Conservation (phyloP, 306 rosid species). For the Mucuna pruriens region DNA sequence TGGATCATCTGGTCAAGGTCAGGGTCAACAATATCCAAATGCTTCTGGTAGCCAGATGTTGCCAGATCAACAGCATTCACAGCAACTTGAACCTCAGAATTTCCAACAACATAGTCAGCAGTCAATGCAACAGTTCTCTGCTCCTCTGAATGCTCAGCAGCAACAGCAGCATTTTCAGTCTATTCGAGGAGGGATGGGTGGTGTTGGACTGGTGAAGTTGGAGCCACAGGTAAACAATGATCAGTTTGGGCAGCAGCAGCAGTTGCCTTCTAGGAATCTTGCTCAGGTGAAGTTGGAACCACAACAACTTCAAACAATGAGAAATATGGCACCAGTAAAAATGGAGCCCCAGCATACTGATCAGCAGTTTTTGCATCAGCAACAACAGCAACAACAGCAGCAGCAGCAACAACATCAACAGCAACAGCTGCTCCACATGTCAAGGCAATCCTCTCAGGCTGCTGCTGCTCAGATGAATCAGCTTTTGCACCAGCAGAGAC, state of each 20-base stretch:
- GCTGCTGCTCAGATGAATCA: conserved; percentile 83
- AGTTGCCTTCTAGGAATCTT: conserved; percentile 68
- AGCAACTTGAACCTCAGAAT: conserved; percentile 72
- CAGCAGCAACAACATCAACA: conserved; percentile 75
- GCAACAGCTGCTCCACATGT: conserved; percentile 86
- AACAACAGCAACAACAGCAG: conserved; percentile 64
- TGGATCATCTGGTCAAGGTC: conserved; percentile 71
- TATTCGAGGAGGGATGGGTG: conserved; percentile 68
- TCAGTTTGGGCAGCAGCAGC: conserved; percentile 80
- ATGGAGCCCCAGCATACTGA: conserved; percentile 78
- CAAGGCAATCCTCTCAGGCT: conserved; percentile 84
- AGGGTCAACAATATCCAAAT: conserved; percentile 75
- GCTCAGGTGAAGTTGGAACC: conserved; percentile 78
- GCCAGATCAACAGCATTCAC: conserved; percentile 81
- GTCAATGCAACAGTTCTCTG: conserved; percentile 78
- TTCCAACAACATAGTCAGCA: conserved; percentile 86
- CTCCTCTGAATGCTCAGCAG: conserved; percentile 63
- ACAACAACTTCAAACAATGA: conserved; percentile 69
- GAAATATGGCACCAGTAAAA: conserved; percentile 69
- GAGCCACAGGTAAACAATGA: conserved; percentile 79
- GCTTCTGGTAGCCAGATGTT: conserved; percentile 70
- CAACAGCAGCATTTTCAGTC: conserved; percentile 88
- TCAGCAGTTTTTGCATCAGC: conserved; percentile 71
- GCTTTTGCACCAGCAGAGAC: conserved; percentile 76
- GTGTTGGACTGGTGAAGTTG: conserved; percentile 76